Conservation (phyloP, 768 basidiomycete genomes). For the Phaeolepiota aurea region DNA sequence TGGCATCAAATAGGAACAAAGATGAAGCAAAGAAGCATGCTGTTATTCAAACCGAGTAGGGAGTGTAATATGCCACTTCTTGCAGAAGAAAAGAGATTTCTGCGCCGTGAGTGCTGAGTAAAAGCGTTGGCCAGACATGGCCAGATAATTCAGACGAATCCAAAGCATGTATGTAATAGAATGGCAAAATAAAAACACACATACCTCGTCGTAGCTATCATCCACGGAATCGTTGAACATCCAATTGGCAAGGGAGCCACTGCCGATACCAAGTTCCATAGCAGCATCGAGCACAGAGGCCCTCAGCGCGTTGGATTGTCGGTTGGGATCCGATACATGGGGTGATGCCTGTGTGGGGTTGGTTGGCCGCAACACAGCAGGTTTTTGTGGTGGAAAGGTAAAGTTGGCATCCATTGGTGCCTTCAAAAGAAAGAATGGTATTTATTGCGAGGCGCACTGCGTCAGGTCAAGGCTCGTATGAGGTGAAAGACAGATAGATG, state of each 20-base stretch:
- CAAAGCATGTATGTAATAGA: no score
- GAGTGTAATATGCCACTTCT: no score
- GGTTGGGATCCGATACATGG: constrained; percentile 11
- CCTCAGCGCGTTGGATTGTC: constrained; percentile 52
- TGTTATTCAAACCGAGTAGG: no score
- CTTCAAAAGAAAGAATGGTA: no score
- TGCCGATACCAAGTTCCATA: constrained; percentile 56
- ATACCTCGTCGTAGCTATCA: constrained; percentile 48
- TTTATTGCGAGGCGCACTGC: background rate
- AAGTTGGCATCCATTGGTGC: constrained; percentile 22
- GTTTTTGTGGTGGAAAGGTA: constrained; percentile 19
- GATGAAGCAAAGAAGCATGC: no score
- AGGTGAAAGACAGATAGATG: no score
- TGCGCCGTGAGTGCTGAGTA: no score
- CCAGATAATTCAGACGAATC: no score
- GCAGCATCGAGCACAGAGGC: constrained; percentile 73
- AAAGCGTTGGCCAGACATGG: no score
- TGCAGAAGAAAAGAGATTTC: no score
- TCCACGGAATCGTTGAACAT: constrained; percentile 58
- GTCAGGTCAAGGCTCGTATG: background rate
- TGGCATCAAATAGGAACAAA: no score
- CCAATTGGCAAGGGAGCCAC: constrained; percentile 56
- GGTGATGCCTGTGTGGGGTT: constrained; percentile 7
- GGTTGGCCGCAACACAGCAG: constrained; percentile 15
- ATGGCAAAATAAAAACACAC: constrained; percentile 5